A percentile compares a stretch with the other conserved stretches of the same genome.
phyloP scores from a whole-genome alignment of 2,329 filamentous ascomycete genomes.

The Coniochaeta sp. region DNA sequence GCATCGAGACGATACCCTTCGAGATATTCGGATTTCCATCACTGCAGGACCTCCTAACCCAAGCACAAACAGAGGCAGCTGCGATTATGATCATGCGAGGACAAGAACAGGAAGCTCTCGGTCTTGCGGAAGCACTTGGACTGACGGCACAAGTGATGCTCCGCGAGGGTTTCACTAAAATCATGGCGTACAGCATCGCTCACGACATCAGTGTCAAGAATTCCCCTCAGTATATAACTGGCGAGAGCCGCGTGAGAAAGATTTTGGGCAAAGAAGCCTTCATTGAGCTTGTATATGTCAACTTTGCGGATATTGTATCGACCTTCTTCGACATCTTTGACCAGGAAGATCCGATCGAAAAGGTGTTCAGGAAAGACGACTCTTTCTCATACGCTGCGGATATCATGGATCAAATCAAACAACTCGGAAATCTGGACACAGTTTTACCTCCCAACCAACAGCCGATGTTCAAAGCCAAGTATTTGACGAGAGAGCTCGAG shows the following conservation, averaged over 20 bases:
- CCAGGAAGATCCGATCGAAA: constrained; percentile 68
- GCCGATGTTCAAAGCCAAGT: constrained; percentile 75
- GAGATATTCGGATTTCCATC: constrained; percentile 73
- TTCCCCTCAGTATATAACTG: constrained; percentile 38
- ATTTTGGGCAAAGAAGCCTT: constrained; percentile 62
- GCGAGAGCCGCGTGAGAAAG: constrained; percentile 61
- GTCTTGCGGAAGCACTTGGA: constrained; percentile 52
- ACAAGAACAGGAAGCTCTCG: constrained; percentile 54
- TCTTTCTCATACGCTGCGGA: constrained; percentile 51
- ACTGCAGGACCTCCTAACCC: constrained; percentile 60
- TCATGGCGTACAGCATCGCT: constrained; percentile 76
- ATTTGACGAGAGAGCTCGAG: constrained; percentile 66
- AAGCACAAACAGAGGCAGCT: constrained; percentile 69
- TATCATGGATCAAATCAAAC: constrained; percentile 62
- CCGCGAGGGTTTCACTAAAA: constrained; percentile 64
- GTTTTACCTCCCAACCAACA: constrained; percentile 73
- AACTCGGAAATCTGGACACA: constrained; percentile 57
- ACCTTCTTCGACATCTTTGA: constrained; percentile 71
- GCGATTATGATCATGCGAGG: constrained; percentile 79
- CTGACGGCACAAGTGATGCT: constrained; percentile 51
- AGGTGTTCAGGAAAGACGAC: constrained; percentile 49
- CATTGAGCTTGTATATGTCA: constrained; percentile 52
- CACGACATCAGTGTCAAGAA: constrained; percentile 54
- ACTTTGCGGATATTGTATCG: constrained; percentile 72
- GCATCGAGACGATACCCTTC: constrained; percentile 69